Percentiles rank a stretch among this genome's conserved stretches.
phyloP scores from a whole-genome alignment of 2,329 filamentous ascomycete genomes.

The Graphilbum ipis-grandicollis region DNA sequence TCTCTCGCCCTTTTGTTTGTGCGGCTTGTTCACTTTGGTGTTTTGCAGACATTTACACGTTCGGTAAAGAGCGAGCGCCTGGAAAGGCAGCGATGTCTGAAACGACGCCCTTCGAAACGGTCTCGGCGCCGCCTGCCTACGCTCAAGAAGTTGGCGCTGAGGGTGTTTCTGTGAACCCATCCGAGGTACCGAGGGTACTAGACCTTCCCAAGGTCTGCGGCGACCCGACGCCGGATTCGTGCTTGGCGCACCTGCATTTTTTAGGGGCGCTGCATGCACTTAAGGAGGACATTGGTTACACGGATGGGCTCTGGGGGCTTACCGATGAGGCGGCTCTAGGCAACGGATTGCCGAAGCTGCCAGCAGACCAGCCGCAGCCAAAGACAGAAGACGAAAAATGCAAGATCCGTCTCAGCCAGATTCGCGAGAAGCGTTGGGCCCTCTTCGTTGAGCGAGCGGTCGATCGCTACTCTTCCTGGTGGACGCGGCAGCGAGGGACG shows the following conservation, averaged over 20 bases:
- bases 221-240: conserved; percentile 33
- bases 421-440: conserved; percentile 59
- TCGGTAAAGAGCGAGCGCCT: too few species aligned
- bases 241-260: conserved; percentile 58
- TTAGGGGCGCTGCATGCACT: conserved; percentile 50
- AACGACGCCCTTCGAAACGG: too few species aligned
- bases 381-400: conserved; percentile 16
- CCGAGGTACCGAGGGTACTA: neutral
- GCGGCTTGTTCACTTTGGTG: too few species aligned
- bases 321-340: conserved; percentile 25
- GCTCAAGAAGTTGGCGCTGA: too few species aligned
- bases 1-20: too few species aligned
- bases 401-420: conserved; percentile 27
- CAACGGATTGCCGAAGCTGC: neutral
- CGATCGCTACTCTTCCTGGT: conserved; percentile 52
- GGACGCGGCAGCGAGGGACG: conserved; percentile 20
- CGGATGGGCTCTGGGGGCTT: conserved; percentile 50
- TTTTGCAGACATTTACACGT: too few species aligned
- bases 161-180: neutral
- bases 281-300: conserved; percentile 48
- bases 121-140: neutral
- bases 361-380: too few species aligned
- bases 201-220: neutral
- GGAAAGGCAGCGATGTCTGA: too few species aligned
- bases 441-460: conserved; percentile 52